These are phyloP conservation scores for Tulasnella sp. DNA, from an alignment of 768 basidiomycete species.

Conservation along the genomic window DNA sequence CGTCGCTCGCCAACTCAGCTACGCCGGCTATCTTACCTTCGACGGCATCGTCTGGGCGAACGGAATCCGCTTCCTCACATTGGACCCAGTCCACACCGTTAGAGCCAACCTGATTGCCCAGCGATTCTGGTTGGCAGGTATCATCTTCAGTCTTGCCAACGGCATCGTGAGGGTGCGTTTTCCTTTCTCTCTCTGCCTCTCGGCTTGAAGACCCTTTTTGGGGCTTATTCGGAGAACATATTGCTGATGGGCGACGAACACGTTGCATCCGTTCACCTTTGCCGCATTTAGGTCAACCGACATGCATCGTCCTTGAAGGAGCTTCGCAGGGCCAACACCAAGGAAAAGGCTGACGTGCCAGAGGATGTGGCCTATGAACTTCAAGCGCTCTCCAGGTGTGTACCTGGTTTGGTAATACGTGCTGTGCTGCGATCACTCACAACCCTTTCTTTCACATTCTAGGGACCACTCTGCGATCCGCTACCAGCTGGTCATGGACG, in stretches of 20 bases:
- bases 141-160: conserved; percentile 71
- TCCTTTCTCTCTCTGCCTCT: neutral
- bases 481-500: conserved; percentile 79
- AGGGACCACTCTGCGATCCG: conserved; percentile 64
- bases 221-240: conserved; percentile 25
- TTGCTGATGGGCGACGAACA: too few relatives aligned
- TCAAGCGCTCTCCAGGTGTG: neutral
- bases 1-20: conserved; percentile 78
- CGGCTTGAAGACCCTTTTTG: neutral
- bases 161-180: conserved; percentile 59
- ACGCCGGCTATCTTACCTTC: conserved; percentile 80
- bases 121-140: conserved; percentile 85
- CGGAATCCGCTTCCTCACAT: conserved; percentile 57
- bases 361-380: neutral
- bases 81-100: conserved; percentile 58
- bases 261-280: neutral
- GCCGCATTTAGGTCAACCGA: conserved; percentile 11
- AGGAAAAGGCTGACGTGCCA: conserved; percentile 64
- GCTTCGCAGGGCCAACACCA: conserved; percentile 39
- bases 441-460: conserved; percentile 24
- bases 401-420: neutral
- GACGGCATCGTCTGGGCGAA: conserved; percentile 88
- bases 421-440: conserved; percentile 15
- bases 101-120: conserved; percentile 63
- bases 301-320: conserved; percentile 24